phyloP scores from a whole-genome alignment of 1,284 basidiomycete genomes.

The Testicularia cyperi region DNA sequence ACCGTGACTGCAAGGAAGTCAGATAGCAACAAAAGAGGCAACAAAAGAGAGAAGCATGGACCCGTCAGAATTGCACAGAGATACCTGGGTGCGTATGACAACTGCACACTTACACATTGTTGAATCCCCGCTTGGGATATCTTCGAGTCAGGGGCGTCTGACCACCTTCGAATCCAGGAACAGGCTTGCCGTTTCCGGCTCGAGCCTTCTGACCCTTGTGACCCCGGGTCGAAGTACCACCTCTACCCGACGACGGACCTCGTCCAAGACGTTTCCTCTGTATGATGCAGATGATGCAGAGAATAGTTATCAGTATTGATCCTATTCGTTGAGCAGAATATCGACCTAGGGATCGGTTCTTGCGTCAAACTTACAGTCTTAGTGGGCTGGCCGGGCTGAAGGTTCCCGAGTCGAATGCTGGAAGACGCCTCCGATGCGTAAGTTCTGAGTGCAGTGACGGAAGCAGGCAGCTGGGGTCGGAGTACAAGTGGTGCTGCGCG shows the following conservation, averaged over 20 bases:
- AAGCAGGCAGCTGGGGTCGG: slow-evolving; percentile 5
- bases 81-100: not conserved
- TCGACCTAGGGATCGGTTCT: no score
- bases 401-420: slow-evolving; percentile 29
- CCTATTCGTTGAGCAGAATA: not conserved
- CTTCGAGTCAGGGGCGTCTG: slow-evolving; percentile 90
- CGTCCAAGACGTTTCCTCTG: slow-evolving; percentile 89
- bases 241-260: slow-evolving; percentile 84
- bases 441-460: slow-evolving; percentile 5
- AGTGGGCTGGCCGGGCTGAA: slow-evolving; percentile 33
- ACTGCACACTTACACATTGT: slow-evolving; percentile 84
- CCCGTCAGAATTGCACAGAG: not conserved
- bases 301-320: not conserved
- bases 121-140: slow-evolving; percentile 91
- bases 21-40: not conserved
- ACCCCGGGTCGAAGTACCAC: slow-evolving; percentile 88
- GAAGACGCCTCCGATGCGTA: slow-evolving; percentile 23
- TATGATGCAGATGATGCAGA: not conserved
- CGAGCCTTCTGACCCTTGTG: slow-evolving; percentile 95
- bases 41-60: not conserved
- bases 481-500: slow-evolving; percentile 5
- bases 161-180: slow-evolving; percentile 83
- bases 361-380: slow-evolving; percentile 35
- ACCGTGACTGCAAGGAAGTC: slow-evolving; percentile 23
- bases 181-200: slow-evolving; percentile 82